Conservation (phyloP, 306 rosid species). For the Purshia tridentata region DNA sequence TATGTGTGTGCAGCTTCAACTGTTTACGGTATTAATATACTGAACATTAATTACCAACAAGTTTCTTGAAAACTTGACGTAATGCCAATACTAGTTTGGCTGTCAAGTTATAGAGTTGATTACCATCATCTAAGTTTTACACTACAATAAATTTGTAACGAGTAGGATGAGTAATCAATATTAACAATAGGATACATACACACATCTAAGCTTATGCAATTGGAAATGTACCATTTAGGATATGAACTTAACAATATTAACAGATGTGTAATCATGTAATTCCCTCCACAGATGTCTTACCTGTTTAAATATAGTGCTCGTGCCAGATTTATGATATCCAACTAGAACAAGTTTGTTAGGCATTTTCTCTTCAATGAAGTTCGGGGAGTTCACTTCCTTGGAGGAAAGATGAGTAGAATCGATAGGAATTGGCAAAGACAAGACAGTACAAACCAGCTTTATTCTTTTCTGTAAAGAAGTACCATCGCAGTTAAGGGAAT, state of each 20-base stretch:
- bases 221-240: background rate
- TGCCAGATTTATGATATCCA: constrained; percentile 68
- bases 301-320: constrained; percentile 82
- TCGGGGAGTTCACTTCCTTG: constrained; percentile 14
- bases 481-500: constrained; percentile 16
- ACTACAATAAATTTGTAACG: background rate
- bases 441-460: constrained; percentile 48
- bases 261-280: background rate
- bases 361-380: constrained; percentile 22
- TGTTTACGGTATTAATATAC: background rate
- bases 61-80: background rate
- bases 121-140: background rate
- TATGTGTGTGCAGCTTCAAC: background rate
- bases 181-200: no score
- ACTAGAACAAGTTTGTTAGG: constrained; percentile 55
- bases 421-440: constrained; percentile 63
- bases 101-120: background rate
- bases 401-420: constrained; percentile 11
- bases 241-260: background rate
- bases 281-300: constrained; percentile 32
- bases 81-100: background rate
- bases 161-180: no score
- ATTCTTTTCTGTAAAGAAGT: constrained; percentile 37
- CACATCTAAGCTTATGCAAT: no score
- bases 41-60: background rate